Percentiles rank a stretch among this genome's conserved stretches.
phyloP scores from a whole-genome alignment of 768 basidiomycete species.

The Exidia glandulosa region DNA sequence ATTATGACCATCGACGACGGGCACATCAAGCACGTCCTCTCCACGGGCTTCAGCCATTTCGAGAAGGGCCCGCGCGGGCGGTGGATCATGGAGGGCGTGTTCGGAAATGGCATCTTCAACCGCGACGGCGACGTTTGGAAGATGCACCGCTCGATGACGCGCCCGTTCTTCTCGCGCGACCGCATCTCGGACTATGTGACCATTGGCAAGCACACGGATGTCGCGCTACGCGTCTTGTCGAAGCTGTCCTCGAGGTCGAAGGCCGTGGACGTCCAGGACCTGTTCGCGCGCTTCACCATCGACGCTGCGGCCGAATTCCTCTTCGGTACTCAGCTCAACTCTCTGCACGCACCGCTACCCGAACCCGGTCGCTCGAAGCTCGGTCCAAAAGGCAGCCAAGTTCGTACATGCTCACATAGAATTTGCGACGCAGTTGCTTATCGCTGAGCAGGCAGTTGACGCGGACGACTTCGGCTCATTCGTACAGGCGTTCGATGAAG shows the following conservation, averaged over 20 bases:
- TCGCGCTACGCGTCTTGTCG: slow-evolving; percentile 33
- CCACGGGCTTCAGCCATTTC: slow-evolving; percentile 57
- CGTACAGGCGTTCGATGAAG: slow-evolving; percentile 31
- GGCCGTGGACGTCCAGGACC: slow-evolving; percentile 55
- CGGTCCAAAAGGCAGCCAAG: slow-evolving; percentile 51
- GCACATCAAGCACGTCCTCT: slow-evolving; percentile 50
- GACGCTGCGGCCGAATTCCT: slow-evolving; percentile 67
- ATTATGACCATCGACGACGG: slow-evolving; percentile 68
- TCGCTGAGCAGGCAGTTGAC: too few species aligned
- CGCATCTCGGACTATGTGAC: slow-evolving; percentile 58
- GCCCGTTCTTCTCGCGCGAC: slow-evolving; percentile 68
- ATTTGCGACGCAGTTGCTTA: too few species aligned
- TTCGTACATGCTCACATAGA: too few species aligned
- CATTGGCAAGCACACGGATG: slow-evolving; percentile 43
- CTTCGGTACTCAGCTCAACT: slow-evolving; percentile 55
- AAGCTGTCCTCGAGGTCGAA: slow-evolving; percentile 21
- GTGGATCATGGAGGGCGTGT: slow-evolving; percentile 37
- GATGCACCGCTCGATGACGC: slow-evolving; percentile 53
- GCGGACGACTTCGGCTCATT: slow-evolving; percentile 48
- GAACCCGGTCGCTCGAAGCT: slow-evolving; percentile 31
- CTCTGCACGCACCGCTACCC: slow-evolving; percentile 44
- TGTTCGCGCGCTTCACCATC: slow-evolving; percentile 55
- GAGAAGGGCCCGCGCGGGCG: slow-evolving; percentile 56
- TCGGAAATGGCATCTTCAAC: slow-evolving; percentile 33
- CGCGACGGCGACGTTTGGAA: slow-evolving; percentile 41